These are phyloP conservation scores for Xylaria sp. DNA, from an alignment of 2,329 filamentous ascomycete species.

Conservation along the genomic window DNA sequence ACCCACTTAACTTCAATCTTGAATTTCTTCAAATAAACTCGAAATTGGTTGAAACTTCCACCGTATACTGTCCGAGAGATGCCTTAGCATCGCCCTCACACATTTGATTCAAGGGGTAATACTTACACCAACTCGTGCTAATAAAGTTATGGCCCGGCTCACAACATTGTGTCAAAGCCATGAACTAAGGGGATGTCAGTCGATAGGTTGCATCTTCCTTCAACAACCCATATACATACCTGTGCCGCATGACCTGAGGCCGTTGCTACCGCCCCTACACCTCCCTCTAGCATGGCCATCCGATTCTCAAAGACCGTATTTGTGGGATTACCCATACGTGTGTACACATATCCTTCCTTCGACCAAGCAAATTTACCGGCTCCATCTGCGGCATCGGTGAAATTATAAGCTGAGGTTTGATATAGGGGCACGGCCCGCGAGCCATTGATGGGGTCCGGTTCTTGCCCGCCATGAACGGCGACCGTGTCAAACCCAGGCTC, in stretches of 20 bases:
- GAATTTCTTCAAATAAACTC: slow-evolving; percentile 54
- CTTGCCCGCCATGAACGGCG: slow-evolving; percentile 50
- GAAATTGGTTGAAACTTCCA: slow-evolving; percentile 54
- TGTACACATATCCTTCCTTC: slow-evolving; percentile 54
- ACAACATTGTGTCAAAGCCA: slow-evolving; percentile 52
- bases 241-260: slow-evolving; percentile 53
- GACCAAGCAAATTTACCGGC: slow-evolving; percentile 53
- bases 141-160: slow-evolving; percentile 54
- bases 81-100: slow-evolving; percentile 25
- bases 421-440: slow-evolving; percentile 48
- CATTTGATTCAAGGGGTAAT: neutral
- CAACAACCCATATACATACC: slow-evolving; percentile 34
- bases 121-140: slow-evolving; percentile 52
- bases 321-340: slow-evolving; percentile 54
- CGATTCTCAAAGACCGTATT: slow-evolving; percentile 54
- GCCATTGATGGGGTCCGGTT: slow-evolving; percentile 50
- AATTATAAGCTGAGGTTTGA: slow-evolving; percentile 50
- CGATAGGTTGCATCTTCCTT: slow-evolving; percentile 20
- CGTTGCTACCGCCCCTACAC: slow-evolving; percentile 53
- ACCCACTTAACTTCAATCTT: slow-evolving; percentile 54
- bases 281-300: slow-evolving; percentile 54
- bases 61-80: slow-evolving; percentile 48
- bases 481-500: slow-evolving; percentile 48
- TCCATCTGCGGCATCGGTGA: slow-evolving; percentile 54
- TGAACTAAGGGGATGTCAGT: slow-evolving; percentile 46